These are phyloP conservation scores for Nepenthes alata DNA, from an alignment of 179 eudicot species.

Conservation along the genomic window DNA sequence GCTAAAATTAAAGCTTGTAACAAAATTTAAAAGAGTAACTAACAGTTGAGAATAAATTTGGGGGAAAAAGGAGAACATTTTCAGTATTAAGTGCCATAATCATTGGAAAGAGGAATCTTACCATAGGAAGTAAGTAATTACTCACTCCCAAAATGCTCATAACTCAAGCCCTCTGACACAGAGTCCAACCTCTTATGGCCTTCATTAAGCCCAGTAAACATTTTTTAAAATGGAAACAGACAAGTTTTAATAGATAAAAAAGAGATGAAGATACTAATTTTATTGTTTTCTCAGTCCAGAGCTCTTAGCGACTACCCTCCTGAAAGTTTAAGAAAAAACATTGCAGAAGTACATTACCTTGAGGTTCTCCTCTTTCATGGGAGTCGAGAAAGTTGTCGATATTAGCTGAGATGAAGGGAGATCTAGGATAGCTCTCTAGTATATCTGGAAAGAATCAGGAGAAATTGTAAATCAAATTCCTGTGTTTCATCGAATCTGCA, in stretches of 20 bases:
- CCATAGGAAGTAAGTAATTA: conserved; percentile 24
- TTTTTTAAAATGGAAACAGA: not conserved
- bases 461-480: not conserved
- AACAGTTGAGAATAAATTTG: not conserved
- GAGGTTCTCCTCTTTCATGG: conserved; percentile 38
- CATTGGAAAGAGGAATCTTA: conserved; percentile 9
- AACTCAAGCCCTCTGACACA: conserved; percentile 58
- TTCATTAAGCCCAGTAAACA: conserved; percentile 23
- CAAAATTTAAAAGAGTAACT: not conserved
- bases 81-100: no score
- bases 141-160: conserved; percentile 59
- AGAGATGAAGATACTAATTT: not conserved
- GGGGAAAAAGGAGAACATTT: no score
- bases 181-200: conserved; percentile 46
- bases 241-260: not conserved
- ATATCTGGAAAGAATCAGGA: conserved; percentile 17
- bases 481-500: no score
- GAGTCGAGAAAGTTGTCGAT: conserved; percentile 47
- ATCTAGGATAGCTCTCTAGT: conserved; percentile 48
- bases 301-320: not conserved
- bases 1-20: conserved; percentile 1
- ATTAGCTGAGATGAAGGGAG: conserved; percentile 43
- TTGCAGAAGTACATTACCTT: conserved; percentile 29
- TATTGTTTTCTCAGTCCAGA: not conserved
- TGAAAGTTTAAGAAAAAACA: conserved; percentile 1